A percentile compares a stretch with the other conserved stretches of the same genome.
phyloP scores from a whole-genome alignment of 148 eudicot species.

The Amaranthus palmeri region DNA sequence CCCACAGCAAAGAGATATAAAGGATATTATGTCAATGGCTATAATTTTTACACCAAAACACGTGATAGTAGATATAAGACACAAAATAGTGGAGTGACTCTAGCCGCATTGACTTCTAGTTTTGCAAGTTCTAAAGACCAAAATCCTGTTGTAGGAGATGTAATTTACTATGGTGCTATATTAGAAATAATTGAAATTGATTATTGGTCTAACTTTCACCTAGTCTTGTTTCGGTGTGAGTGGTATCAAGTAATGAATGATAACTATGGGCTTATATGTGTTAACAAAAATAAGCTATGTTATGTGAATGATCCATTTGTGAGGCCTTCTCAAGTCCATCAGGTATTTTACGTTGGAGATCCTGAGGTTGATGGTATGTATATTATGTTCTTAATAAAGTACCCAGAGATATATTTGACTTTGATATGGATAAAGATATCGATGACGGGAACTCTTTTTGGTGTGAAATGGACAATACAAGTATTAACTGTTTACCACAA shows the following conservation, averaged over 20 bases:
- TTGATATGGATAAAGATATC: background rate
- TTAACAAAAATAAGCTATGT: conserved; percentile 8
- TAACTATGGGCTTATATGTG: conserved; percentile 7
- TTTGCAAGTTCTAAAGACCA: conserved; percentile 27
- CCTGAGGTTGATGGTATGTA: background rate
- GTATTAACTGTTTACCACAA: background rate
- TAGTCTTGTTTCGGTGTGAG: conserved; percentile 15
- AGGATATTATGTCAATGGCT: conserved; percentile 23
- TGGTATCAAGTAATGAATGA: conserved; percentile 19
- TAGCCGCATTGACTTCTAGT: conserved; percentile 16
- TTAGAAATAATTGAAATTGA: conserved; percentile 24
- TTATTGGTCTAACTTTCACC: conserved; percentile 14
- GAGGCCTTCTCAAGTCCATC: conserved; percentile 16
- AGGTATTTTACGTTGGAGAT: conserved; percentile 17
- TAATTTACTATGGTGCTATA: conserved; percentile 15
- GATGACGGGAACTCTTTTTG: background rate
- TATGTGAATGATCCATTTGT: conserved; percentile 15
- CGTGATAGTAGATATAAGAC: conserved; percentile 22
- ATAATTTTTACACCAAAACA: conserved; percentile 21
- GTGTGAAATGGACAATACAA: background rate
- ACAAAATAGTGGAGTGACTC: conserved; percentile 24
- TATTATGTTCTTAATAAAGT: conserved; percentile 14
- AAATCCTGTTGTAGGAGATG: conserved; percentile 16
- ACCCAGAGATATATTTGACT: conserved; percentile 10
- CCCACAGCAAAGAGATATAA: conserved; percentile 5